Evolutionary conservation across 1,284 basidiomycete species (phyloP), one percentile per base, ranked within the genome.

Genomic region (Vanrija pseudolonga): DNA sequence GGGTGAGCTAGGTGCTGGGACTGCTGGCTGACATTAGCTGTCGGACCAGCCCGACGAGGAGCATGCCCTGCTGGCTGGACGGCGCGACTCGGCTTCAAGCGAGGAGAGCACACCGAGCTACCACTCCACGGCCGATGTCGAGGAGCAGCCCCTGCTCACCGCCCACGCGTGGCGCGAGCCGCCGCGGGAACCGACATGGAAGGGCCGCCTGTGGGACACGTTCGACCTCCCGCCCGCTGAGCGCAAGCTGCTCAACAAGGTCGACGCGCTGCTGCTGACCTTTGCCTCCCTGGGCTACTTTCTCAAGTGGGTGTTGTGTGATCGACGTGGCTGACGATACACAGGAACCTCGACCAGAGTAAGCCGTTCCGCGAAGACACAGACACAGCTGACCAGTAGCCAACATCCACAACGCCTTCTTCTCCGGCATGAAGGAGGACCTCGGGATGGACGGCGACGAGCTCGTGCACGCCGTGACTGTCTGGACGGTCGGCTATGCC

Each of bases 401-500:
- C 14, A 72, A 72, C 48, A 49, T 69, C 24, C 68, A 60, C 41
- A 66, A 64, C 37, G 70, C 72, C 36, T 65, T 60, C 48, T n/a
- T 40, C 38, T 18, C n/a, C 38, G 38, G 38, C 38, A n/a, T 40
- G n/a, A n/a, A 18, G 28, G 55, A 59, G 41, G 63, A 65, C 40
- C 62, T 71, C 5, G 37, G 47, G 50, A 64, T 70, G 65, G 64
- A 59, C 23, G 55, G 60, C 26, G 65, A 73, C 51, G 53, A 74
- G 60, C 62, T 71, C 15, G 66, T 69, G 23, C 68, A 65, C 8
- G 62, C 66, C 12, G 59, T 52, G 1, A 62, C 66, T 1, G 64
- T 71, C 44, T 73, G 65, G 64, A 71, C 68, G 0, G 66, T 67
- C 7, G 73, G 73, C 23, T 73, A 73, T 47, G 66, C 64, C 9